Evolutionary conservation across 345 rosid species (phyloP).

Genomic region (Brassica cretica): DNA sequence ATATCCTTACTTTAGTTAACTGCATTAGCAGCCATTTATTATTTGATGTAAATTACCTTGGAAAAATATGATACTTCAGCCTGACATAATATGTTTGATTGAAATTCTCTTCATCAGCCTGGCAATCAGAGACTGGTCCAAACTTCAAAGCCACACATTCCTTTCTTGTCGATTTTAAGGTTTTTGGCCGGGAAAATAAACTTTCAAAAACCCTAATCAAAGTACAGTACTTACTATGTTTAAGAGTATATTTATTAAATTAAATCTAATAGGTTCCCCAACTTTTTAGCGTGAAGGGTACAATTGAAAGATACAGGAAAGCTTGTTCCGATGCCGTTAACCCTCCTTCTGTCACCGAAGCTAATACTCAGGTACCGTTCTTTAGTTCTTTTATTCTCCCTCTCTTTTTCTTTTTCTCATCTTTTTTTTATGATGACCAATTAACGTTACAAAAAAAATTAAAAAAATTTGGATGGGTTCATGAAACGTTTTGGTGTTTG

Average conservation of each 20-base stretch:
- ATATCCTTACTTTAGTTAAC: background rate
- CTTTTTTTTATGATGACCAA: background rate
- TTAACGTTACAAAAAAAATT: background rate
- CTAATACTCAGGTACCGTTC: slow-evolving; percentile 75
- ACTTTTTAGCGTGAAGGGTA: slow-evolving; percentile 61
- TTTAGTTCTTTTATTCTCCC: background rate
- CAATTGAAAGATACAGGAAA: slow-evolving; percentile 93
- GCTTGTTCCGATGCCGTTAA: slow-evolving; percentile 60
- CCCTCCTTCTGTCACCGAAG: slow-evolving; percentile 72
- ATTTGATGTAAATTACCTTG: background rate
- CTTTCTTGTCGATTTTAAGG: slow-evolving; percentile 24
- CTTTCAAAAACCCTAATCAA: background rate
- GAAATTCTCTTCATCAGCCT: background rate
- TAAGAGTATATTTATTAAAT: background rate
- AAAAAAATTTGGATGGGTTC: background rate
- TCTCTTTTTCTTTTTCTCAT: background rate
- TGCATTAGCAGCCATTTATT: background rate
- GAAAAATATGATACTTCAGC: no score
- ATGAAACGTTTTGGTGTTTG: slow-evolving; percentile 32
- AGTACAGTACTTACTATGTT: background rate
- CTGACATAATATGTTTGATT: background rate
- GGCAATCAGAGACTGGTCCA: slow-evolving; percentile 5
- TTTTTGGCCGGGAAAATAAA: slow-evolving; percentile 1
- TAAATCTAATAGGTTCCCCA: background rate
- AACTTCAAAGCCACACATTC: slow-evolving; percentile 18